Evolutionary conservation across 1,139 yeast genomes (phyloP).

Genomic region (Schwanniomyces etchellsii): DNA sequence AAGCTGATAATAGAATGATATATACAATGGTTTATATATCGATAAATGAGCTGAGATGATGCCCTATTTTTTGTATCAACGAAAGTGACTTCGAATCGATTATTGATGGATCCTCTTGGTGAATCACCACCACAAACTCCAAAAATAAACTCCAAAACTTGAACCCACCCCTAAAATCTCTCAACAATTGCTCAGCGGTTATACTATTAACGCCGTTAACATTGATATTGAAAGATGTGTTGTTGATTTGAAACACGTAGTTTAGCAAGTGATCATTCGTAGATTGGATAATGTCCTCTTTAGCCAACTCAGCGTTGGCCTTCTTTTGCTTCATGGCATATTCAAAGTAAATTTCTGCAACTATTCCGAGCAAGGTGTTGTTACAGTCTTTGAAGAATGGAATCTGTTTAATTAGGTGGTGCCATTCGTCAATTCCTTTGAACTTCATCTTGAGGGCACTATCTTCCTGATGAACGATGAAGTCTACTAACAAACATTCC

Average conservation of each 20-base stretch:
- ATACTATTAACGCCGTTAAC: slow-evolving; percentile 40
- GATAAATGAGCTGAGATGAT: no score
- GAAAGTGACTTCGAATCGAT: background rate
- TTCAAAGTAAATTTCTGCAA: slow-evolving; percentile 39
- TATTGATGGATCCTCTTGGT: slow-evolving; percentile 20
- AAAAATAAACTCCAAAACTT: slow-evolving; percentile 38
- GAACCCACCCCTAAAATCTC: slow-evolving; percentile 37
- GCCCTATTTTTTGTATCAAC: background rate
- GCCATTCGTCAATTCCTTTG: slow-evolving; percentile 51
- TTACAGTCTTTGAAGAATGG: slow-evolving; percentile 55
- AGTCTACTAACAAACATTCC: slow-evolving; percentile 48
- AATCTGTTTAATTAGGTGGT: slow-evolving; percentile 43
- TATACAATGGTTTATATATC: no score
- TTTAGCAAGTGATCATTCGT: slow-evolving; percentile 34
- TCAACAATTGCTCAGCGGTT: slow-evolving; percentile 27
- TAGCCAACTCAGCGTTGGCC: slow-evolving; percentile 15
- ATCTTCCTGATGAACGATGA: slow-evolving; percentile 52
- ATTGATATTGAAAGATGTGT: slow-evolving; percentile 36
- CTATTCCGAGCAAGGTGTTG: slow-evolving; percentile 40
- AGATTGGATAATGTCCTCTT: slow-evolving; percentile 22
- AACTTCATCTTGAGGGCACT: slow-evolving; percentile 29
- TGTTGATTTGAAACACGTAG: slow-evolving; percentile 34
- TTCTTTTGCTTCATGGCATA: slow-evolving; percentile 27
- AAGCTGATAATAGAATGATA: no score
- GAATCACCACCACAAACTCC: slow-evolving; percentile 29